Evolutionary conservation across 2,329 filamentous ascomycete species (phyloP), one percentile per base, ranked within the genome.

Genomic region (Penicillium sp.): DNA sequence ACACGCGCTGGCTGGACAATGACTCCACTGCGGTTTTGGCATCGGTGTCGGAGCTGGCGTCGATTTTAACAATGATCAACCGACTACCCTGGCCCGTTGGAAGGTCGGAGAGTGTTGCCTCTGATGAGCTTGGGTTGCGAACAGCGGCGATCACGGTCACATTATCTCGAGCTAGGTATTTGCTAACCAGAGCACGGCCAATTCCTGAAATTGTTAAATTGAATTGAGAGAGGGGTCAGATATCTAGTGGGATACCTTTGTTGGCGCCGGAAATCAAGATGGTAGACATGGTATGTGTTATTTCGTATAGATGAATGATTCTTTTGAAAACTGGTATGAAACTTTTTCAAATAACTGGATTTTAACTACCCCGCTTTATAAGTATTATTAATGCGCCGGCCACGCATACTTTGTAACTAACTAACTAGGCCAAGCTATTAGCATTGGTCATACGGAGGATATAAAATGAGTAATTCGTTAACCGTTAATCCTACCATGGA

Each of bases 81-180:
- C 44, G 31, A 36, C 44, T 47, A 7, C 31, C 12, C 10, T 36
- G 10, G 5, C 33, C 44, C 3, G 31, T 47, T 10, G 26, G 26
- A 10, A 50, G 19, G 8, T 17, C 5, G n/a, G 47, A 50, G 36
- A 50, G 37, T 4, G 8, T 42, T 26, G 47, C 14, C 11, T 50
- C 47, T 3, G 47, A 41, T 42, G 37, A 50, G 37, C n/a, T 26
- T 17, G 47, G 47, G 19, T 50, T 50, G 47, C 47, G 47, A 30
- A 50, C 47, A 9, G 47, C 37, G 26, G 47, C 47, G 19, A 50
- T 41, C 19, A 50, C 26, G 16, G 26, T 42, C 4, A 50, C 47
- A 50, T 42, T 42, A n/a, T 50, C 37, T n/a, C 37, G 37, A 25
- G 36, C 25, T 2, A 50, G 16, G 4, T 50, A 50, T 12, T 50